A percentile compares a stretch with the other conserved stretches of the same genome.
phyloP scores from a whole-genome alignment of 2,329 filamentous ascomycete genomes.

The Aspergillus transmontanensis region DNA sequence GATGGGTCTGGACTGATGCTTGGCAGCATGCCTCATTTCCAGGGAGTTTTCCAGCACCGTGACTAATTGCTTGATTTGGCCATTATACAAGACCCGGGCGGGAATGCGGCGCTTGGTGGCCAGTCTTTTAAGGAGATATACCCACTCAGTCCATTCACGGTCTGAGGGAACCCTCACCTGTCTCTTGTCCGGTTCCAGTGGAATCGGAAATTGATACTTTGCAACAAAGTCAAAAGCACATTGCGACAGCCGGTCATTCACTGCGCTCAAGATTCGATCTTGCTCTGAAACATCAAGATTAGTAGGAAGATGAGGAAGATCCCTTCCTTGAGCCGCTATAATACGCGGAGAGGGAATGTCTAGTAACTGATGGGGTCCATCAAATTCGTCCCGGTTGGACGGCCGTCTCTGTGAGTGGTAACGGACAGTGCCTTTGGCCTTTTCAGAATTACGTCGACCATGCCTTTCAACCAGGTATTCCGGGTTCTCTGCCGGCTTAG shows the following conservation, averaged over 20 bases:
- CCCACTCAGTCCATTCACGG: conserved; percentile 90
- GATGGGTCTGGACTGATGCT: conserved; percentile 77
- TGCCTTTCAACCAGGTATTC: conserved; percentile 42
- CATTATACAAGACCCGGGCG: conserved; percentile 80
- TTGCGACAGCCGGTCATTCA: conserved; percentile 82
- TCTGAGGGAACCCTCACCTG: conserved; percentile 74
- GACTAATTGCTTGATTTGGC: conserved; percentile 88
- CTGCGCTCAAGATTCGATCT: conserved; percentile 75
- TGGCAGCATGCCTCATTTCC: conserved; percentile 83
- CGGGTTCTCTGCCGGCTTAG: conserved; percentile 34
- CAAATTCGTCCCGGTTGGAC: conserved; percentile 85
- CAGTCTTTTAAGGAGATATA: conserved; percentile 80
- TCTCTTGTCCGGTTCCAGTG: conserved; percentile 78
- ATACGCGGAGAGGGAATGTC: conserved; percentile 71
- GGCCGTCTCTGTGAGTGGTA: conserved; percentile 64
- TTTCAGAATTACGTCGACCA: conserved; percentile 36
- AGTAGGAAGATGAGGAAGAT: conserved; percentile 79
- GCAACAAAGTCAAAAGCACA: conserved; percentile 90
- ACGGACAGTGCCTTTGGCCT: conserved; percentile 33
- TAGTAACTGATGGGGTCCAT: conserved; percentile 81
- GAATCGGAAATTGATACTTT: conserved; percentile 88
- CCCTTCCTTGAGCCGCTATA: conserved; percentile 74
- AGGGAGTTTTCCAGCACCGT: conserved; percentile 86
- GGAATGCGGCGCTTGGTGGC: conserved; percentile 86
- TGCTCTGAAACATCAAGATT: conserved; percentile 83